A percentile compares a stretch with the other conserved stretches of the same genome.
Conservation (phyloP, 148 eudicot species). For the Vaccinium darrowii region DNA sequence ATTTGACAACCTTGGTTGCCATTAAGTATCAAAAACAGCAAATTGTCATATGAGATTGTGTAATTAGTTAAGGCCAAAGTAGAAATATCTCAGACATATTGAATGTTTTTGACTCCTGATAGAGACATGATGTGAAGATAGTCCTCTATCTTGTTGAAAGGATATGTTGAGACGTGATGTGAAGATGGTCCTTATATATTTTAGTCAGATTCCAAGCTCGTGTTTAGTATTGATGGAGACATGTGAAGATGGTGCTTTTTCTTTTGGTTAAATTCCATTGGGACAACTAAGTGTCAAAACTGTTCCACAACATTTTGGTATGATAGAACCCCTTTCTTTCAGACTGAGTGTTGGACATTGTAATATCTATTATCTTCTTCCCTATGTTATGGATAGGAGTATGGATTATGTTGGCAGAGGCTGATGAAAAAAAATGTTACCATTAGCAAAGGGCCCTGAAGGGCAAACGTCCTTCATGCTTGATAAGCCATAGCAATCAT, state of each 20-base stretch:
- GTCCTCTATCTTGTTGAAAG: background rate
- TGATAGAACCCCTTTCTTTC: background rate
- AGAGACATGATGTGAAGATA: background rate
- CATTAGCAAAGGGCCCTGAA: background rate
- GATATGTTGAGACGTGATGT: background rate
- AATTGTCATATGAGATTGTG: background rate
- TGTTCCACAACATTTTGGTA: background rate
- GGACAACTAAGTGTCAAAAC: background rate
- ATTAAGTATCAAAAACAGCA: background rate
- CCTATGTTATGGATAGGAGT: no score
- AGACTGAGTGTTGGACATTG: background rate
- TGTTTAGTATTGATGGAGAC: background rate
- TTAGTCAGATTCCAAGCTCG: background rate
- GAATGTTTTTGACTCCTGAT: background rate
- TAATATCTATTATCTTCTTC: background rate
- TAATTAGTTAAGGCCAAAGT: background rate
- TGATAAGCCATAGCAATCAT: background rate
- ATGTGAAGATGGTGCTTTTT: background rate
- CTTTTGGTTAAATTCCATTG: background rate
- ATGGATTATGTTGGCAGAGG: no score
- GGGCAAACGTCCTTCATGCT: background rate
- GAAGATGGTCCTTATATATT: background rate
- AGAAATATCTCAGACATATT: background rate
- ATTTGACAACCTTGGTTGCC: no score
- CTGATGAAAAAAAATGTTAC: no score